phyloP scores from a whole-genome alignment of 371 early-diverging fungal species.

The Mucor irregularis region DNA sequence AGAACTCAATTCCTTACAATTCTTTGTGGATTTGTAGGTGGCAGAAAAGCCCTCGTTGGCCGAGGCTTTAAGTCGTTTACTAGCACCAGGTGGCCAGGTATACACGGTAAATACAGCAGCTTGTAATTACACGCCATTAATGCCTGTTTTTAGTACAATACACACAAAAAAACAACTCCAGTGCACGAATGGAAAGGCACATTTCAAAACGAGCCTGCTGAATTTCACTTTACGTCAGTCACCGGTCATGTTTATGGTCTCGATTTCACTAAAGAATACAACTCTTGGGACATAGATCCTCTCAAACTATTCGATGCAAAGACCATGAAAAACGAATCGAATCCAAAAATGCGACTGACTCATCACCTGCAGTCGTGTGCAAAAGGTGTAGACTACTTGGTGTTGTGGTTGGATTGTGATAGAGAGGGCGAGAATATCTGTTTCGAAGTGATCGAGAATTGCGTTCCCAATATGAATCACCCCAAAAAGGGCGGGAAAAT shows the following conservation, averaged over 20 bases:
- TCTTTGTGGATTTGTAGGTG: constrained; percentile 35
- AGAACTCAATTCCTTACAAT: neutral
- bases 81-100: constrained; percentile 52
- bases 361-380: constrained; percentile 44
- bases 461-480: constrained; percentile 32
- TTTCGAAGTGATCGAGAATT: constrained; percentile 57
- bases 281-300: constrained; percentile 55
- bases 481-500: constrained; percentile 23
- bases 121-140: too few relatives aligned
- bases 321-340: constrained; percentile 46
- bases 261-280: constrained; percentile 51
- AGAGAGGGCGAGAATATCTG: constrained; percentile 81
- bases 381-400: constrained; percentile 51
- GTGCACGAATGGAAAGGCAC: constrained; percentile 51
- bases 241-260: constrained; percentile 48
- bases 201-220: constrained; percentile 36
- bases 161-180: constrained; percentile 37
- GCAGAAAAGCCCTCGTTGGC: constrained; percentile 83
- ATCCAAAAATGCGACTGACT: constrained; percentile 51
- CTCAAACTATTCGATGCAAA: constrained; percentile 40
- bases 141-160: too few relatives aligned
- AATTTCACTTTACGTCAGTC: constrained; percentile 48
- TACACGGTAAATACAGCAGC: neutral
- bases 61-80: constrained; percentile 58
- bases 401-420: constrained; percentile 79